Evolutionary conservation across 805 yeast species (phyloP), one percentile per base, ranked within the genome.

Genomic region (Saccharomycopsis babjevae): DNA sequence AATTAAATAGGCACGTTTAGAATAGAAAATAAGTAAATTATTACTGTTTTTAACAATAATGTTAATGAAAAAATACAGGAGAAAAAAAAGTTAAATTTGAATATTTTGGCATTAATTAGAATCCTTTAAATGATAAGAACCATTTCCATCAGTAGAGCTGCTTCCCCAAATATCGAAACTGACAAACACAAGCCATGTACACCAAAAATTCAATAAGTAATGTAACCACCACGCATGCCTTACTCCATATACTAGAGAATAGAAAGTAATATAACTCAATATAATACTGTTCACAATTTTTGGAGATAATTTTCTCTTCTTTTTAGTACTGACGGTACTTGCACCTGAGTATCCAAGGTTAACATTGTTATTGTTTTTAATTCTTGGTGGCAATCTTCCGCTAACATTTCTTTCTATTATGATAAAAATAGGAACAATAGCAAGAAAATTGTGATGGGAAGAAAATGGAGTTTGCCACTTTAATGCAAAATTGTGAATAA

Each of bases 161-260:
- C 6, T 20, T 11, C 56, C 50, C 43, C 50, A 40, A 42, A 54
- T 54, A 25, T 58, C 67, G 57, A 70, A 61, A 18, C 70, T 57
- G 15, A 68, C 54, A 42, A 69, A 58, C 20, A 79, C 69, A 22
- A 82, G 65, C 79, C 85, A 76, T 54, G 85, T 79, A 69, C 84
- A 78, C 59, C 85, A 72, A 18, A 86, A 70, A 70, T 90, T 90
- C 60, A 87, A 79, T 58, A 90, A 71, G 69, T 88, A 88, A 67
- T 91, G 94, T 56, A 91, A 73, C 88, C 92, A 89, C 71, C 82
- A 92, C n/a, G 93, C 78, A 67, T 89, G 88, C 68, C 92, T 80
- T 5, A 87, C 77, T 1, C 97, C 97, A 72, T 84, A 89, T 10
- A 89, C 67, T 60, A 88, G 71, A 52, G 87, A 74, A 72, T 88